phyloP scores from a whole-genome alignment of 305 asterid species.

The Ajuga reptans region DNA sequence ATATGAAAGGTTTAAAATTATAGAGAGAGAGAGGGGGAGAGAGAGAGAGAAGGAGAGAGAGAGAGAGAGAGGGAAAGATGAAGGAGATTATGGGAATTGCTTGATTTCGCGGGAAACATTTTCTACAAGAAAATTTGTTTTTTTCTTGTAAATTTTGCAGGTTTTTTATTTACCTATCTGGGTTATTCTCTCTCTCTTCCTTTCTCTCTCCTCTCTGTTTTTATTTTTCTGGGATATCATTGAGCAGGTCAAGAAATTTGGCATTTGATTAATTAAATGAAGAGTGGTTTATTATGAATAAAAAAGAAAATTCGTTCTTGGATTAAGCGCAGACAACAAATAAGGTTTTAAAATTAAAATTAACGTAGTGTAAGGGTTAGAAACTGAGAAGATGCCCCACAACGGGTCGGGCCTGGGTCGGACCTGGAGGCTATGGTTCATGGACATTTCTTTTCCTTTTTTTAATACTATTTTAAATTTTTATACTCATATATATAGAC shows the following conservation, averaged over 20 bases:
- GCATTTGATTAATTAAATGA: neutral
- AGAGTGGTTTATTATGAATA: neutral
- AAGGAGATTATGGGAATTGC: neutral
- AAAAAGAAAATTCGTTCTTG: neutral
- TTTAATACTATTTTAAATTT: too few species aligned
- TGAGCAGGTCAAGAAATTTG: neutral
- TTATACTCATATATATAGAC: too few species aligned
- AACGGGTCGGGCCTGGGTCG: neutral
- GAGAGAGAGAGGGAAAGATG: neutral
- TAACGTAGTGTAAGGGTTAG: neutral
- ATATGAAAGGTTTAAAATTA: neutral
- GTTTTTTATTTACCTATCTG: neutral
- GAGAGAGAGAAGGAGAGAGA: neutral
- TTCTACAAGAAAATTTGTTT: conserved; percentile 5
- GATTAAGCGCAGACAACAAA: neutral
- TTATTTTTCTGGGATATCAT: neutral
- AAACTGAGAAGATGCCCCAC: conserved; percentile 1
- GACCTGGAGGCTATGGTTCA: too few species aligned
- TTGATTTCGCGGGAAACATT: conserved; percentile 31
- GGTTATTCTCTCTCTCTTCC: conserved; percentile 5
- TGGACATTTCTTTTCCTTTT: too few species aligned
- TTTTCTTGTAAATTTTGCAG: neutral
- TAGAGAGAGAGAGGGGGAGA: neutral
- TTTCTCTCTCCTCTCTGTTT: too few species aligned
- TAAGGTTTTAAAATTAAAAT: neutral